These are phyloP conservation scores for Magnusiomyces tetraspermus DNA, from an alignment of 1,139 yeast species.

Conservation along the genomic window DNA sequence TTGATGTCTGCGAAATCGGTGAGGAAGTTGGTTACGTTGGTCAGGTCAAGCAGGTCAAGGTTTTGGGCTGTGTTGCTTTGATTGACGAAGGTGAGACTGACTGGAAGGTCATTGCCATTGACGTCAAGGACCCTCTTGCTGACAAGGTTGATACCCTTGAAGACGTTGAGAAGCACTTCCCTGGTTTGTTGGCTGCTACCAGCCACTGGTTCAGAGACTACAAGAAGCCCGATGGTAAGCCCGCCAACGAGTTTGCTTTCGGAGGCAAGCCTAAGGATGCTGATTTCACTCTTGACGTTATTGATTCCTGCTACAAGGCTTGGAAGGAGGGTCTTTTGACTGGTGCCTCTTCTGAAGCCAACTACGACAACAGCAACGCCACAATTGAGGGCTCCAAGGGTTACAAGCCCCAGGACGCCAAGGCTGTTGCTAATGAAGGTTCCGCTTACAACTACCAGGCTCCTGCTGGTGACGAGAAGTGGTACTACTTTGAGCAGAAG, in stretches of 20 bases:
- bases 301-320: slow-evolving; percentile 67
- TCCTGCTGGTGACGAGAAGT: slow-evolving; percentile 6
- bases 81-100: slow-evolving; percentile 97
- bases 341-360: slow-evolving; percentile 3
- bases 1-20: slow-evolving; percentile 94
- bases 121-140: slow-evolving; percentile 73
- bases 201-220: slow-evolving; percentile 92
- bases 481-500: slow-evolving; percentile 3
- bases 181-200: slow-evolving; percentile 76
- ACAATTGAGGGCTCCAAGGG: slow-evolving; percentile 15
- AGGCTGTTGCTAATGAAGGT: slow-evolving; percentile 2
- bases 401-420: slow-evolving; percentile 12
- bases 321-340: slow-evolving; percentile 41
- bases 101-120: slow-evolving; percentile 90
- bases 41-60: slow-evolving; percentile 73
- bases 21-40: slow-evolving; percentile 56
- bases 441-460: not conserved
- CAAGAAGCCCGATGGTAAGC: slow-evolving; percentile 91
- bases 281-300: slow-evolving; percentile 58
- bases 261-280: slow-evolving; percentile 68
- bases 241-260: slow-evolving; percentile 77
- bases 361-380: slow-evolving; percentile 12
- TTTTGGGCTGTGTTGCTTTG: slow-evolving; percentile 85
- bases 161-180: slow-evolving; percentile 76
- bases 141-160: slow-evolving; percentile 61